Percentiles rank a stretch among this genome's conserved stretches.
phyloP scores from a whole-genome alignment of 306 rosid genomes.

The Canavalia gladiata region DNA sequence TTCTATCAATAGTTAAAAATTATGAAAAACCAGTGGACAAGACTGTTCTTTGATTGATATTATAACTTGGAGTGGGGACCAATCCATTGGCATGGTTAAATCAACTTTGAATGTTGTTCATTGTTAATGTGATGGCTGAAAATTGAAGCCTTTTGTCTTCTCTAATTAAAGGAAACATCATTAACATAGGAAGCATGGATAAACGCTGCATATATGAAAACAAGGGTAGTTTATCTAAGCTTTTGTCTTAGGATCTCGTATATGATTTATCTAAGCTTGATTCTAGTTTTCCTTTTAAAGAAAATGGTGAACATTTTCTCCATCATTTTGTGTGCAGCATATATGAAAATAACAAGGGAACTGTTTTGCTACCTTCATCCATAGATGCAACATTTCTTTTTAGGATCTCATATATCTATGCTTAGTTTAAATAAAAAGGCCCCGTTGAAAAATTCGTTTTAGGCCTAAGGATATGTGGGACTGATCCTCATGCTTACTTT shows the following conservation, averaged over 20 bases:
- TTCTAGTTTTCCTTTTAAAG: too few species aligned
- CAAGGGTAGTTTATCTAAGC: too few species aligned
- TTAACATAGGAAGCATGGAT: background rate
- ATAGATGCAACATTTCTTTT: background rate
- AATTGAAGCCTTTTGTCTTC: constrained; percentile 22
- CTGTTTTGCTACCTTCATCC: background rate
- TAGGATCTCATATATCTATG: background rate
- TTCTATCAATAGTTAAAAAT: background rate
- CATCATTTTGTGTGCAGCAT: background rate
- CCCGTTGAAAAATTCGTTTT: too few species aligned
- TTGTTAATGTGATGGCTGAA: background rate
- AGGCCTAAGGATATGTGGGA: too few species aligned
- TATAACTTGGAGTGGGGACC: background rate
- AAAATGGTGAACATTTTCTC: too few species aligned
- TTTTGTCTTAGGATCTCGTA: too few species aligned
- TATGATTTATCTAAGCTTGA: too few species aligned
- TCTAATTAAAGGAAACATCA: background rate
- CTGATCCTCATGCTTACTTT: background rate
- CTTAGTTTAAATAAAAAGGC: too few species aligned
- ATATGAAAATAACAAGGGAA: background rate
- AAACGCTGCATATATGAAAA: background rate
- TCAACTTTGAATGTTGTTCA: background rate
- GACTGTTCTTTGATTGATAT: constrained; percentile 9
- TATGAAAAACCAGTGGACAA: background rate
- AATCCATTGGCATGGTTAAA: constrained; percentile 5